Base-by-base conservation (phyloP, 2,329 filamentous ascomycete genomes). In the Alternaria gaisen region DNA sequence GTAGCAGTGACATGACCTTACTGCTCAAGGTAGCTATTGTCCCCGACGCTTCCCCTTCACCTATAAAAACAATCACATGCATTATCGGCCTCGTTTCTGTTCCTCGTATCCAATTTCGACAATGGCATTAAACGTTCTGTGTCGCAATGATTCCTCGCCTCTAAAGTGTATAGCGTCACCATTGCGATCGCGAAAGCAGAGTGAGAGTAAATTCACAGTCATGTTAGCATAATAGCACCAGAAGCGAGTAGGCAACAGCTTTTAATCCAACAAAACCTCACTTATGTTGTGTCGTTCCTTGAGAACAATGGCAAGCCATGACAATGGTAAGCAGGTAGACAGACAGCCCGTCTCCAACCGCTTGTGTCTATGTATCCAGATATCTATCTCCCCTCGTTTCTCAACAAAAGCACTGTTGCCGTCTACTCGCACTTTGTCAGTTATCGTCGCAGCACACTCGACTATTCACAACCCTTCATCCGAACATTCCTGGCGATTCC, bases 301-400 rank as follows among this genome's bases (percentile, higher is more conserved):
- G 22, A 20, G 26, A 14, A 53, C 51, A 53, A 53, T 53, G 40
- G 18, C 18, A 53, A 53, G 51, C 28, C 10, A 14, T 26, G 32
- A 53, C 51, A 53, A 53, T 53, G 30, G 26, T 53, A 53, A 41
- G 46, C 32, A 53, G 28, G 20, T 18, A 42, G n/a, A 34, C 40
- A 28, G 14, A 40, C 24, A 1, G 7, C 9, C 9, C 6, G 7
- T 16, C 28, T 3, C 16, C 20, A 2, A 8, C 28, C 14, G 16
- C 14, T 14, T 18, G 20, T 11, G 12, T 34, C 32, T 20, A 48
- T n/a, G 22, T n/a, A 50, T 30, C 46, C 34, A 12, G 9, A 24
- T 8, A 4, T 24, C 12, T 4, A 36, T 14, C 11, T 18, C 8
- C 14, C 34, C 14, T 10, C 10, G n/a, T n/a, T 14, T 10, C 18